A percentile compares a stretch with the other conserved stretches of the same genome.
phyloP scores from a whole-genome alignment of 2,329 filamentous ascomycete species.

The Pseudogymnoascus sp. region DNA sequence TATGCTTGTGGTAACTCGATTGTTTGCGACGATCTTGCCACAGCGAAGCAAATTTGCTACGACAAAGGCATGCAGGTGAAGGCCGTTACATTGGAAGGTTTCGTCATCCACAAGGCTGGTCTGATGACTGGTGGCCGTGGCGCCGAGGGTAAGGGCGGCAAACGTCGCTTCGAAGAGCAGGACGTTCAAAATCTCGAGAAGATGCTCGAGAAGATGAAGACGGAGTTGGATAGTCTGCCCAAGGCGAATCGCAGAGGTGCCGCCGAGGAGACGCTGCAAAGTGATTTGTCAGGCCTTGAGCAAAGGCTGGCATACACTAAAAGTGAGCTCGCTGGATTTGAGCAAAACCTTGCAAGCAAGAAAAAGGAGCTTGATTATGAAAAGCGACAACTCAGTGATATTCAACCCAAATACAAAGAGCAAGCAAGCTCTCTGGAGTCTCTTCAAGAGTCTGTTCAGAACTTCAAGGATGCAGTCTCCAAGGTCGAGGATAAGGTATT shows the following conservation, averaged over 20 bases:
- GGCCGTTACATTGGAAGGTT: conserved; percentile 88
- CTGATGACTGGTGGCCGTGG: conserved; percentile 93
- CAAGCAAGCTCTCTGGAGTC: conserved; percentile 62
- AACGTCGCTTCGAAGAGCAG: conserved; percentile 80
- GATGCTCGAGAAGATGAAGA: conserved; percentile 65
- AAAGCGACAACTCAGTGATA: conserved; percentile 64
- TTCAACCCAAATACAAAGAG: conserved; percentile 70
- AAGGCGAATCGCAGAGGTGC: conserved; percentile 67
- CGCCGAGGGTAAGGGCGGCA: conserved; percentile 63
- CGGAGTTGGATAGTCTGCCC: conserved; percentile 73
- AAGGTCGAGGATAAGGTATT: conserved; percentile 87
- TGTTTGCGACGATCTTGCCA: conserved; percentile 79
- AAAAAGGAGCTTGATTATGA: conserved; percentile 71
- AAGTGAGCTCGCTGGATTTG: conserved; percentile 69
- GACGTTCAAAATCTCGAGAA: conserved; percentile 81
- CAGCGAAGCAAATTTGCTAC: conserved; percentile 87
- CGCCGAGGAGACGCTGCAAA: conserved; percentile 74
- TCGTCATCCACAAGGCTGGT: conserved; percentile 91
- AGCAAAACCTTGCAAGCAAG: conserved; percentile 79
- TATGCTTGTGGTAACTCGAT: conserved; percentile 94
- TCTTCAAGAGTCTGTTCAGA: conserved; percentile 47
- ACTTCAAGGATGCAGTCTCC: conserved; percentile 59
- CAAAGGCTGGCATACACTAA: conserved; percentile 64
- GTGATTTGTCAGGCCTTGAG: conserved; percentile 72
- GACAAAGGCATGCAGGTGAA: conserved; percentile 78